Percentiles rank a stretch among this genome's conserved stretches.
Conservation (phyloP, 176 grass and related monocot genomes). For the Cymbopogon citratus region DNA sequence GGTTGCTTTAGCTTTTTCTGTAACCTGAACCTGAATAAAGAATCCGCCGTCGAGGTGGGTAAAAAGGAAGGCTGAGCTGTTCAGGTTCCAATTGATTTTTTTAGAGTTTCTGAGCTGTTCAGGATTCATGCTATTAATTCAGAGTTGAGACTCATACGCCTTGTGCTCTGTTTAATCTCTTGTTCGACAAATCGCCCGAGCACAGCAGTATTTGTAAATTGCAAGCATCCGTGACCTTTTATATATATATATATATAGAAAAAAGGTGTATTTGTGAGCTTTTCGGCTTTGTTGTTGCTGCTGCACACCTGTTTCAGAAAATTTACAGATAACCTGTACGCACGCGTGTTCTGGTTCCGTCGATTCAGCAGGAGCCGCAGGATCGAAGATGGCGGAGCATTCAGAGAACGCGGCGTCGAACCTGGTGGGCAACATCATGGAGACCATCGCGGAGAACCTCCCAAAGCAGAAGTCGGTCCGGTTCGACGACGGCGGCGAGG, state of each 20-base stretch:
- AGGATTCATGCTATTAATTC: not conserved
- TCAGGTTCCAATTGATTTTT: not conserved
- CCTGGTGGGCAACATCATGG: constrained; percentile 54
- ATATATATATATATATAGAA: too few species aligned
- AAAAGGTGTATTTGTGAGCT: not conserved
- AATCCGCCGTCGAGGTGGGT: not conserved
- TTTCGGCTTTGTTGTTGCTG: not conserved
- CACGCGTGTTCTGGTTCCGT: constrained; percentile 29
- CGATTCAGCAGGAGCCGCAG: not conserved
- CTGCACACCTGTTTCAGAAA: not conserved
- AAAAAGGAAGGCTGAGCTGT: not conserved
- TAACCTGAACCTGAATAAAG: not conserved
- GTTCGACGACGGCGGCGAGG: constrained; percentile 36
- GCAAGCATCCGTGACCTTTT: not conserved
- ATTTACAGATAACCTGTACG: not conserved
- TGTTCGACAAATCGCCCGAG: not conserved
- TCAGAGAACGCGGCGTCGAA: constrained; percentile 38
- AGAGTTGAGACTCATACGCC: not conserved
- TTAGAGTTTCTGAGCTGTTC: not conserved
- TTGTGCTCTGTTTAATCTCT: not conserved
- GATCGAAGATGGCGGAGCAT: constrained; percentile 38
- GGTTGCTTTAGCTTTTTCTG: not conserved
- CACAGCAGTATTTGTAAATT: too few species aligned
- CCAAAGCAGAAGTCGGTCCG: constrained; percentile 45
- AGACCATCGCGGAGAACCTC: constrained; percentile 46